Percentiles rank a stretch among this genome's conserved stretches.
Conservation (phyloP, 2,329 filamentous ascomycete genomes). For the Sporothrix schenckii region DNA sequence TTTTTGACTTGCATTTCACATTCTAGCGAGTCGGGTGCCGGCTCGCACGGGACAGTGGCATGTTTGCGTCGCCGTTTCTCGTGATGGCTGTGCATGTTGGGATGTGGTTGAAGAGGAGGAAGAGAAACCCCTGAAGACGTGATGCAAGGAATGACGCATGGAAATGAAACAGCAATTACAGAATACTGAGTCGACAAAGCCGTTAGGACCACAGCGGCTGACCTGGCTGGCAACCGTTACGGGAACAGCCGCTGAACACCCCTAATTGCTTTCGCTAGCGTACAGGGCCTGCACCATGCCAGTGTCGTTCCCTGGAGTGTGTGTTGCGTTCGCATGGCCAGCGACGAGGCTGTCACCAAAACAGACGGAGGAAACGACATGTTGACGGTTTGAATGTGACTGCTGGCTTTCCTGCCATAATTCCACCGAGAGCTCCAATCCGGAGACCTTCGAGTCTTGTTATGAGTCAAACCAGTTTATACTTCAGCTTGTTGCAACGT, state of each 20-base stretch:
- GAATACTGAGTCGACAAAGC: neutral
- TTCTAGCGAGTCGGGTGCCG: neutral
- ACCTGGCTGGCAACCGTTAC: neutral
- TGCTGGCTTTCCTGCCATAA: too few species aligned
- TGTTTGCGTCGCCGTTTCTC: conserved; percentile 20
- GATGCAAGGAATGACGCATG: too few species aligned
- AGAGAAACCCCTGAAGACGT: neutral
- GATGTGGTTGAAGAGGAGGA: neutral
- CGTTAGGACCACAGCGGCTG: neutral
- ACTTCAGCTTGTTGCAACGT: too few species aligned
- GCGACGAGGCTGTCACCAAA: neutral
- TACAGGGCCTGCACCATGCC: neutral
- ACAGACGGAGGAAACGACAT: neutral
- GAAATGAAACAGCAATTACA: neutral
- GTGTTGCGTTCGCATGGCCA: neutral
- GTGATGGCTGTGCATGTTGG: conserved; percentile 11
- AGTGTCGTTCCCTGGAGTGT: neutral
- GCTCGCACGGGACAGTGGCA: conserved; percentile 10
- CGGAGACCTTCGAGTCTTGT: too few species aligned
- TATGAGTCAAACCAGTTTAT: too few species aligned
- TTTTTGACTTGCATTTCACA: neutral
- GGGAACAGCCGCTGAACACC: neutral
- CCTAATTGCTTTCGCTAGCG: neutral
- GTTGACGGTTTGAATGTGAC: too few species aligned
- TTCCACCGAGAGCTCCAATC: too few species aligned